A percentile compares a stretch with the other conserved stretches of the same genome.
Conservation (phyloP, 192 early-diverging fungal species). For the Paraglomus brasilianum region DNA sequence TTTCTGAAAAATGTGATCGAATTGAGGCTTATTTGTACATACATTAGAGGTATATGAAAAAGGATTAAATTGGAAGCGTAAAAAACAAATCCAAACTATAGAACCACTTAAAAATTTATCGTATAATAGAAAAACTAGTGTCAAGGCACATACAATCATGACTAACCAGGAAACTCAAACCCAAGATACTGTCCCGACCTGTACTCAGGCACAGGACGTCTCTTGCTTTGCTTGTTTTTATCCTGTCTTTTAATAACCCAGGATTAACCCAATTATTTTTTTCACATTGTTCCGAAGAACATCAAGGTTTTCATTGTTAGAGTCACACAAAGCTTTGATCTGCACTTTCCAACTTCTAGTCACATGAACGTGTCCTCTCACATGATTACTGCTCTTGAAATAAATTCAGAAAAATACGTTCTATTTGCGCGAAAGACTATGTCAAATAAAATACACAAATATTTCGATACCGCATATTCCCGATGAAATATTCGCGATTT, state of each 20-base stretch:
- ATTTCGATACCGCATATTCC: constrained; percentile 18
- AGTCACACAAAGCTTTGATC: constrained; percentile 1
- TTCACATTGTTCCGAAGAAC: too few relatives aligned
- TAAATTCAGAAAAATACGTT: constrained; percentile 16
- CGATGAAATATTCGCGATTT: constrained; percentile 24
- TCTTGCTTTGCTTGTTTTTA: constrained; percentile 16
- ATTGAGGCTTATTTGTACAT: constrained; percentile 10
- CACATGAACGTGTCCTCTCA: constrained; percentile 16
- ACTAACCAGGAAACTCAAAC: too few relatives aligned
- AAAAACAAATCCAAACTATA: too few relatives aligned
- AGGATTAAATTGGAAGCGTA: background rate
- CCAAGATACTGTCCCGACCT: too few relatives aligned
- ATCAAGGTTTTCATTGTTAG: background rate
- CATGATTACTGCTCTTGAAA: constrained; percentile 7
- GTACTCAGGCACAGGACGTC: constrained; percentile 1
- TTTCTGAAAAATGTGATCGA: constrained; percentile 12
- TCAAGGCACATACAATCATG: too few relatives aligned
- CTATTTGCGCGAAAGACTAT: constrained; percentile 15
- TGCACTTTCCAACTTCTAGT: constrained; percentile 20
- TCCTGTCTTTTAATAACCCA: constrained; percentile 15
- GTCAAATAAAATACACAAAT: constrained; percentile 18
- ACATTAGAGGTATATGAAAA: constrained; percentile 23
- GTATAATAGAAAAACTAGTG: too few relatives aligned
- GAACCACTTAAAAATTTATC: too few relatives aligned
- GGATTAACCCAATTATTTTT: too few relatives aligned